Evolutionary conservation across 106 monocot species (phyloP).

Genomic region (Alisma plantagoaquatica): DNA sequence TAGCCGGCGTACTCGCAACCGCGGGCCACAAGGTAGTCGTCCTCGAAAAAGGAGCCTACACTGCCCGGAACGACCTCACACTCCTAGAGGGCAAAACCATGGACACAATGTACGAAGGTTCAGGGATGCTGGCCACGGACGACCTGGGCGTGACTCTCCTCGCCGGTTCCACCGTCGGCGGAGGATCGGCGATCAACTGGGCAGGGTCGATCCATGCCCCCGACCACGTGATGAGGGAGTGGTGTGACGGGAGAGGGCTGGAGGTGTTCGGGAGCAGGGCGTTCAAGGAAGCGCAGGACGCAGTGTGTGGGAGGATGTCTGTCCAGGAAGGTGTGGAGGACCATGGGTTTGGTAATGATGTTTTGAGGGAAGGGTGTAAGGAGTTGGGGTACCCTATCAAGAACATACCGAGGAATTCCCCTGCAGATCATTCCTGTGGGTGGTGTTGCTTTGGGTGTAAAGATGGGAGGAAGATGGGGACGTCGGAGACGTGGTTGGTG

Average conservation of each 20-base stretch:
- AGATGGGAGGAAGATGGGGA: conserved; percentile 38
- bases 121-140: conserved; percentile 5
- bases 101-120: conserved; percentile 11
- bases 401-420: conserved; percentile 41
- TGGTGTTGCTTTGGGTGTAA: conserved; percentile 65
- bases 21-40: conserved; percentile 9
- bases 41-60: conserved; percentile 5
- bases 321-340: conserved; percentile 18
- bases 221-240: conserved; percentile 5
- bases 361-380: conserved; percentile 35
- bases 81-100: conserved; percentile 5
- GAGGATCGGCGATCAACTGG: conserved; percentile 15
- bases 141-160: conserved; percentile 5
- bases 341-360: conserved; percentile 34
- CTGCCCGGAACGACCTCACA: not conserved
- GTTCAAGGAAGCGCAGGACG: conserved; percentile 35
- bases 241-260: conserved; percentile 16
- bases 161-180: too few relatives aligned
- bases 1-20: conserved; percentile 5
- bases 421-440: conserved; percentile 51
- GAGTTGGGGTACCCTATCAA: conserved; percentile 36
- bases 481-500: conserved; percentile 54
- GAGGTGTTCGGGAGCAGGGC: conserved; percentile 47
- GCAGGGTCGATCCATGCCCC: conserved; percentile 5
- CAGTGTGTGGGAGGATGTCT: conserved; percentile 43